phyloP scores from a whole-genome alignment of 192 early-diverging fungal species.

The Mortierella hygrophila region DNA sequence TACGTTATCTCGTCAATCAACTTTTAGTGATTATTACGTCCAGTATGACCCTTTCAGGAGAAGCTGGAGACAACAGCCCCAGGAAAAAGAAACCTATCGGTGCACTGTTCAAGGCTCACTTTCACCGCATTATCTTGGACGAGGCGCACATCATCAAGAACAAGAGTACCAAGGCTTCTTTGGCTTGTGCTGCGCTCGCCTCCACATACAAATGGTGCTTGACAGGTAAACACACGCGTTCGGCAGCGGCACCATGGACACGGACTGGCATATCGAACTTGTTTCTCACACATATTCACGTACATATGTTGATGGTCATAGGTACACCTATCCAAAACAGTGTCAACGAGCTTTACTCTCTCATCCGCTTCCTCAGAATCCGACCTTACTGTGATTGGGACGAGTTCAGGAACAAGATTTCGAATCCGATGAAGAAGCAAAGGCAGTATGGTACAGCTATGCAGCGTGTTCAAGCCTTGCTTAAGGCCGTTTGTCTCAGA shows the following conservation, averaged over 20 bases:
- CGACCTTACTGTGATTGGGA: conserved; percentile 64
- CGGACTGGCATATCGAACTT: neutral
- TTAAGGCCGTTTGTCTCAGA: conserved; percentile 74
- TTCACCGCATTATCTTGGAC: conserved; percentile 62
- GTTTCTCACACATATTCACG: neutral
- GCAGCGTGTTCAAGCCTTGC: conserved; percentile 68
- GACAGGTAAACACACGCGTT: conserved; percentile 61
- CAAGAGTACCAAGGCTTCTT: conserved; percentile 56
- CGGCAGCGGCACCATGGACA: too few relatives aligned
- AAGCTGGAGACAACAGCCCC: conserved; percentile 27
- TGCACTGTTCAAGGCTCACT: conserved; percentile 39
- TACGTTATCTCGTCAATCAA: neutral
- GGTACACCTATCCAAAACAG: conserved; percentile 73
- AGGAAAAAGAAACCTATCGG: conserved; percentile 32
- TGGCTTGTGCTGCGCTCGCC: conserved; percentile 61
- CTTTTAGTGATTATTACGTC: conserved; percentile 65
- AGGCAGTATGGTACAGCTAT: conserved; percentile 54
- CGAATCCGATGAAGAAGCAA: conserved; percentile 56
- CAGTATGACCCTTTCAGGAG: conserved; percentile 43
- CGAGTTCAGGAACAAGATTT: conserved; percentile 65
- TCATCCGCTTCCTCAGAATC: conserved; percentile 77
- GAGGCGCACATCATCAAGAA: conserved; percentile 80
- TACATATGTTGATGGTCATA: conserved; percentile 5
- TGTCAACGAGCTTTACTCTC: conserved; percentile 78
- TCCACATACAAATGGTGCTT: conserved; percentile 73